Evolutionary conservation across 176 grass and related monocot species (phyloP).

Genomic region (Rhynchospora tenuis): DNA sequence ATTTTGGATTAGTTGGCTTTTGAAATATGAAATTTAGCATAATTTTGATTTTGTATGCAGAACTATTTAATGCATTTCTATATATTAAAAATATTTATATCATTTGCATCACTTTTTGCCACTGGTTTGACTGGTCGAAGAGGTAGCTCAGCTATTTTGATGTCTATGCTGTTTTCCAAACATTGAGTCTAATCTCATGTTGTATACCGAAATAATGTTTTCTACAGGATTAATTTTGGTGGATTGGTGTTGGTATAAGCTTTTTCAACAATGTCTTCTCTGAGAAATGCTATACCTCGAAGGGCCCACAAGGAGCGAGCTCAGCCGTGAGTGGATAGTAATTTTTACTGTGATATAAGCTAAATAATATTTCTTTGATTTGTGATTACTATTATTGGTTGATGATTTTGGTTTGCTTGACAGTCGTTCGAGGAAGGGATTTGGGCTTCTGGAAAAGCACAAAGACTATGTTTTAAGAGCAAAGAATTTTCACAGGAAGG

Average conservation of each 20-base stretch:
- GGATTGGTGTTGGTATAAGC: background rate
- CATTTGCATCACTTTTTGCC: no score
- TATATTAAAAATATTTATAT: no score
- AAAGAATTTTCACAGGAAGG: conserved; percentile 54
- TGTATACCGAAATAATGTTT: background rate
- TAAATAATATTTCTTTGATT: background rate
- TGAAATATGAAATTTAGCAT: no score
- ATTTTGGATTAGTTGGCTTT: no score
- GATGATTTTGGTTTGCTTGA: conserved; percentile 10
- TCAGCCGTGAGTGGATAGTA: conserved; percentile 58
- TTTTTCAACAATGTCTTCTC: conserved; percentile 60
- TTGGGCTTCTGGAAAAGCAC: conserved; percentile 77
- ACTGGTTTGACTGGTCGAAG: no score
- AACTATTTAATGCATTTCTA: no score
- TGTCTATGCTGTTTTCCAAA: no score
- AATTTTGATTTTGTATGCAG: no score
- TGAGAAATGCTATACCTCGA: conserved; percentile 80
- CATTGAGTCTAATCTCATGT: background rate
- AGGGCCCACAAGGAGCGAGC: conserved; percentile 87
- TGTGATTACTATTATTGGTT: background rate
- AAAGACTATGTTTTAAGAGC: conserved; percentile 81
- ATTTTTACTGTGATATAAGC: background rate
- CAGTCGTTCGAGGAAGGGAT: conserved; percentile 72
- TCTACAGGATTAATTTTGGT: background rate
- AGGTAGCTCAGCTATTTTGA: no score